phyloP scores from a whole-genome alignment of 306 rosid species.

The Castanea mollissima region DNA sequence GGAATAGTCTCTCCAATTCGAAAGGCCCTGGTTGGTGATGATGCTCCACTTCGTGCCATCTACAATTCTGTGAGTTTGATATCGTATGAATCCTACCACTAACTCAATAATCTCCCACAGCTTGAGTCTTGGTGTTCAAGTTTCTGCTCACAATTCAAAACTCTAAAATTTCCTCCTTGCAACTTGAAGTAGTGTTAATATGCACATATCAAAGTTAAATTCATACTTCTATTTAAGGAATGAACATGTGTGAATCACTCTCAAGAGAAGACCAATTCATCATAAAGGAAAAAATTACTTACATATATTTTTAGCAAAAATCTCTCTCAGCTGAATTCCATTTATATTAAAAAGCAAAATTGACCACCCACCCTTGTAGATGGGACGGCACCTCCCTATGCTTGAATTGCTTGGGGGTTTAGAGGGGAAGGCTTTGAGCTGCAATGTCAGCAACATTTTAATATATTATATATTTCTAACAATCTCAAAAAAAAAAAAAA shows the following conservation, averaged over 20 bases:
- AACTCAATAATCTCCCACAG: background rate
- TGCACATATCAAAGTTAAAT: no score
- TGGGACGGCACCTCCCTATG: background rate
- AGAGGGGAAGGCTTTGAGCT: background rate
- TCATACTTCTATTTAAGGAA: no score
- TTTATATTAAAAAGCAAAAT: background rate
- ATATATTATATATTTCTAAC: no score
- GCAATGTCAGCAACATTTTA: no score
- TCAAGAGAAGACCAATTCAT: background rate
- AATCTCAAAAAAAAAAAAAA: no score
- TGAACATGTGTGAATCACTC: no score
- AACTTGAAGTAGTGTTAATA: no score
- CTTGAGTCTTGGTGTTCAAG: background rate
- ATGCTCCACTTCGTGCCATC: slow-evolving; percentile 35
- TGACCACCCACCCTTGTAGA: background rate
- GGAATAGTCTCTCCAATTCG: slow-evolving; percentile 33
- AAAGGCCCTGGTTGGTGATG: slow-evolving; percentile 21
- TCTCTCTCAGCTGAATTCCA: background rate
- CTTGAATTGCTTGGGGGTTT: background rate
- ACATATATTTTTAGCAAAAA: background rate
- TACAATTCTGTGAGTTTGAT: slow-evolving; percentile 33
- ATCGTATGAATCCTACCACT: slow-evolving; percentile 29
- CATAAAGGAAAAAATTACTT: background rate
- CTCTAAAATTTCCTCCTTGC: no score
- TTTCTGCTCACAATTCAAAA: no score